Base-by-base conservation (phyloP, 805 yeast genomes). In the Candida easanensis region DNA sequence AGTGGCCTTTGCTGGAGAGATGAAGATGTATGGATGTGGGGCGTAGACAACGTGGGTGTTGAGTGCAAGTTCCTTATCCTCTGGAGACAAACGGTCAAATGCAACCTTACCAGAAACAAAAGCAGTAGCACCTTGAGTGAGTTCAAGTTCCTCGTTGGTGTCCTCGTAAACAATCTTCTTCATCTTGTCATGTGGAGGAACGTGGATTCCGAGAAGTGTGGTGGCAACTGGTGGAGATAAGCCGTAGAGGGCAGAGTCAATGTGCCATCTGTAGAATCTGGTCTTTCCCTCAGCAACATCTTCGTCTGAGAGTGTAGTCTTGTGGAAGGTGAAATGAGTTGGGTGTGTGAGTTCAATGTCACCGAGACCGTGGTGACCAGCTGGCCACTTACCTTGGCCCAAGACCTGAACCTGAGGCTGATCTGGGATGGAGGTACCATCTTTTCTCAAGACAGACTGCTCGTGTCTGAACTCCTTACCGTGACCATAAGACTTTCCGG, bases 381-480 rank as follows among this genome's bases (percentile, higher is more conserved):
- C 78, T 10, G 33, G 37, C 68, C 82, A 83, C 3, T 64, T 58
- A 13, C 95, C 95, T 58, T 88, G 90, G 33, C 96, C 96, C 42
- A 88, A 77, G 58, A 88, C 85, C 68, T 88, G 95, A 17, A 88
- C 96, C 62, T 88, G 96, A 2, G 96, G 96, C 60, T 86, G 89
- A 39, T 71, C 63, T 35, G 91, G 90, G 36, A 88, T 86, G 7
- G 89, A 75, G 45, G 76, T 75, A 34, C 95, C 95, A 59, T 88
- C 96, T 58, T 83, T 84, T 49, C 79, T 79, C 49, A 88, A 74
- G 19, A 88, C 87, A 1, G 90, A 76, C 47, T 77, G 70, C 41
- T 70, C 66, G 49, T 82, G 81, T 50, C 83, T 77, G 62, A 80
- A 79, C 47, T 85, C 84, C 60, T 86, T 84, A 44, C 91, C 90